These are phyloP conservation scores for Tylopilus balloui DNA, from an alignment of 768 basidiomycete species.

Conservation along the genomic window DNA sequence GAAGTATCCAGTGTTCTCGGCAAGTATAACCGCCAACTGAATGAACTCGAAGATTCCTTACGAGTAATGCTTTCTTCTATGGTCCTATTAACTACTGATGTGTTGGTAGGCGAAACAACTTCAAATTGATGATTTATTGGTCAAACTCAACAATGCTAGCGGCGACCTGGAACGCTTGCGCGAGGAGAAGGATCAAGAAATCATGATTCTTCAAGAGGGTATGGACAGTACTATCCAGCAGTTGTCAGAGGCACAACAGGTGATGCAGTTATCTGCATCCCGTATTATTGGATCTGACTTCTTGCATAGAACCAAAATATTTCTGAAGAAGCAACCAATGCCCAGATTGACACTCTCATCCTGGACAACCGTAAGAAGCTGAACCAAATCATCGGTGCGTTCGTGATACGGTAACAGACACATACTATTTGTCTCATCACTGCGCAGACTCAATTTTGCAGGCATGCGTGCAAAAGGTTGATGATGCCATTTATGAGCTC, in stretches of 20 bases:
- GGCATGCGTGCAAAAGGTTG: constrained; percentile 94
- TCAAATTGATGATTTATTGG: constrained; percentile 90
- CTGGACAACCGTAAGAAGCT: constrained; percentile 96
- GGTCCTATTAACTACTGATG: constrained; percentile 10
- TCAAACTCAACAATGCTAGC: constrained; percentile 69
- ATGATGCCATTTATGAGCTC: constrained; percentile 95
- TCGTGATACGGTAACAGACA: constrained; percentile 1
- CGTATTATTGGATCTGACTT: neutral
- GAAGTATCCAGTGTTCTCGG: constrained; percentile 84
- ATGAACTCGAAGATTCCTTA: constrained; percentile 94
- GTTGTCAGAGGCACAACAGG: constrained; percentile 82
- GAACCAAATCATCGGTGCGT: constrained; percentile 89
- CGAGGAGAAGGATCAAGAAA: constrained; percentile 97
- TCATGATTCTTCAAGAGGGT: constrained; percentile 90
- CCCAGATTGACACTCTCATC: constrained; percentile 96
- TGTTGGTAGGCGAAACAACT: constrained; percentile 79
- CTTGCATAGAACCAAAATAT: constrained; percentile 68
- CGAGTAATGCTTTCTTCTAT: constrained; percentile 48
- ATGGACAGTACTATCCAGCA: constrained; percentile 91
- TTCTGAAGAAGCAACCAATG: constrained; percentile 84
- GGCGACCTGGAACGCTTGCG: constrained; percentile 76
- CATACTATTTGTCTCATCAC: constrained; percentile 11
- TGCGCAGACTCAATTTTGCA: constrained; percentile 87
- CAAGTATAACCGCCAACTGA: constrained; percentile 94
- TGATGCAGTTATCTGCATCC: constrained; percentile 28